Conservation (phyloP, 371 early-diverging fungal genomes). For the Rhizopus arrhizus region DNA sequence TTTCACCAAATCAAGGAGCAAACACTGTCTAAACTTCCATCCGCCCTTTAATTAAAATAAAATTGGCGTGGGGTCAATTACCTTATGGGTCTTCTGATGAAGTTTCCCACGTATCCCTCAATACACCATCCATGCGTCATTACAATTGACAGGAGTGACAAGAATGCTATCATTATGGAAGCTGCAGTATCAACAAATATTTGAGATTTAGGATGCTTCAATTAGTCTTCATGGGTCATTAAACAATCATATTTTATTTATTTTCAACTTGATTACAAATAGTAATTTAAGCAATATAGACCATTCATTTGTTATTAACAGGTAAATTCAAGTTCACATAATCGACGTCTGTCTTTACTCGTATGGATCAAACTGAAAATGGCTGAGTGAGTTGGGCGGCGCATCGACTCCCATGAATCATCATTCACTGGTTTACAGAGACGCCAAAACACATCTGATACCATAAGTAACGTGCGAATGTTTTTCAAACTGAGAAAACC, state of each 20-base stretch:
- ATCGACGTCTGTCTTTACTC: slow-evolving; percentile 24
- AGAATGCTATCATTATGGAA: slow-evolving; percentile 18
- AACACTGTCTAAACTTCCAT: slow-evolving; percentile 17
- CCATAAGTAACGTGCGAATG: slow-evolving; percentile 29
- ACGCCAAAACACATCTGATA: slow-evolving; percentile 31
- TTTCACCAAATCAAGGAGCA: slow-evolving; percentile 16
- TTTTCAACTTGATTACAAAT: slow-evolving; percentile 20
- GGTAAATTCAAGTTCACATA: slow-evolving; percentile 17
- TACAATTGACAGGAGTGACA: slow-evolving; percentile 19
- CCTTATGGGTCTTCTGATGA: slow-evolving; percentile 14
- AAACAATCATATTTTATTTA: slow-evolving; percentile 18
- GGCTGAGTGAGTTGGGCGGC: slow-evolving; percentile 20
- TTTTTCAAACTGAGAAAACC: slow-evolving; percentile 28
- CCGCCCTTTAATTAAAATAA: slow-evolving; percentile 17
- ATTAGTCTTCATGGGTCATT: slow-evolving; percentile 17
- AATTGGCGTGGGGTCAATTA: slow-evolving; percentile 16
- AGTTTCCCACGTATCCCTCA: slow-evolving; percentile 17
- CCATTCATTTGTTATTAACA: slow-evolving; percentile 17
- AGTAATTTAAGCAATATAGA: slow-evolving; percentile 19
- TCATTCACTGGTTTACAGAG: slow-evolving; percentile 27
- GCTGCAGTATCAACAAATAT: slow-evolving; percentile 17
- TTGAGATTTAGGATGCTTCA: slow-evolving; percentile 15
- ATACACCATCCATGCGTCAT: slow-evolving; percentile 19
- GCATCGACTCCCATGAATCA: slow-evolving; percentile 20
- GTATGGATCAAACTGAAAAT: slow-evolving; percentile 24